phyloP scores from a whole-genome alignment of 208 protist genomes.

The Crithidia bombi region DNA sequence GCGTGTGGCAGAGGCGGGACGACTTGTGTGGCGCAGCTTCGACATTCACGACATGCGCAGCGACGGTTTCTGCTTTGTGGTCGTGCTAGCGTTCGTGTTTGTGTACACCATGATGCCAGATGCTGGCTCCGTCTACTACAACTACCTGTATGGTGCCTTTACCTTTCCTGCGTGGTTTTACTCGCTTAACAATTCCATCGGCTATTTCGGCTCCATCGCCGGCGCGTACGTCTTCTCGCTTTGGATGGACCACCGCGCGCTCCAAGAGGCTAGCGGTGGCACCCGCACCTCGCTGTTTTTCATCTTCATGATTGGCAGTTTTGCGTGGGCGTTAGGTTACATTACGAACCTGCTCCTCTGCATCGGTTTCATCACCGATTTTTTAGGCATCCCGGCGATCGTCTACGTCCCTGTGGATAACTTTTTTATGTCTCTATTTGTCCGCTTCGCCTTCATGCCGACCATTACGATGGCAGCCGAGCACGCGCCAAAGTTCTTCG shows the following conservation, averaged over 20 bases:
- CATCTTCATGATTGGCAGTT: conserved; percentile 51
- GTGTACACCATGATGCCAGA: conserved; percentile 58
- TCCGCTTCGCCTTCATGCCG: conserved; percentile 67
- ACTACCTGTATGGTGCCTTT: conserved; percentile 47
- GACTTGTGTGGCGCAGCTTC: conserved; percentile 24
- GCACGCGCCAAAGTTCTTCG: conserved; percentile 53
- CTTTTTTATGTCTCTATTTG: conserved; percentile 48
- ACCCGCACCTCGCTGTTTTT: conserved; percentile 39
- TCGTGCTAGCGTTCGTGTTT: conserved; percentile 55
- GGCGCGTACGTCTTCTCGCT: conserved; percentile 48
- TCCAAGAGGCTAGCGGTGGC: conserved; percentile 31
- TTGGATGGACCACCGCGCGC: conserved; percentile 45
- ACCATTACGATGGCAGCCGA: conserved; percentile 55
- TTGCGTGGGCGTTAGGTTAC: conserved; percentile 54
- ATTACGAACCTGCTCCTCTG: conserved; percentile 53
- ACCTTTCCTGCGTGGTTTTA: conserved; percentile 45
- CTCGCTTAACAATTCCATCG: conserved; percentile 41
- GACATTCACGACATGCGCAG: conserved; percentile 26
- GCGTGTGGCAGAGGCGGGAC: conserved; percentile 8
- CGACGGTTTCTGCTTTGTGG: conserved; percentile 42
- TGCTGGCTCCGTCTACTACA: conserved; percentile 42
- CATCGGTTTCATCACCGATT: conserved; percentile 41
- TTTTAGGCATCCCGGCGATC: conserved; percentile 29
- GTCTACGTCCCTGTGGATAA: conserved; percentile 53
- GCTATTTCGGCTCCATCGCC: conserved; percentile 40